Evolutionary conservation across 2,329 filamentous ascomycete genomes (phyloP), one percentile per base, ranked within the genome.

Genomic region (Exophiala lecanii-corni): DNA sequence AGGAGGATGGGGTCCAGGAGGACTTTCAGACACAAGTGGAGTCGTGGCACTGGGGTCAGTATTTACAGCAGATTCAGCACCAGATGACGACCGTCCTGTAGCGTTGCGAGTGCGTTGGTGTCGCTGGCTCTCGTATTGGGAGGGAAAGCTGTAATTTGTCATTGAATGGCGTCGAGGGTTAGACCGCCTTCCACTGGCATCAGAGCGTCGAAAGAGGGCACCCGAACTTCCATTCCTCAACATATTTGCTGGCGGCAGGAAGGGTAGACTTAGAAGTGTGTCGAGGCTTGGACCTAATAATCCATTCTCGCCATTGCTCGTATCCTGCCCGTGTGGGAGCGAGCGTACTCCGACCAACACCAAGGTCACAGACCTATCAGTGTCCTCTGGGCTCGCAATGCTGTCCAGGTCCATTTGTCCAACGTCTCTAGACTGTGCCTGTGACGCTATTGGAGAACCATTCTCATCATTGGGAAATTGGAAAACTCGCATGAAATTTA

Each of bases 401-500:
- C 63, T 64, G 34, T 71, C 68, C 35, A 64, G 41, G 42, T 66
- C 62, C 58, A 67, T 64, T 36, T 61, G 58, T 48, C 66, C 62
- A 19, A 55, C 47, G 28, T 57, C 56, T 32, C 43, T 46, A 28
- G 59, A 52, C 23, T 59, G 56, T 12, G 56, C 34, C 25, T 56
- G 55, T 20, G 55, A 53, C 43, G 57, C 38, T 18, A 56, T 49
- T 3, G 54, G 52, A 13, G 53, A 52, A 13, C 60, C 48, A 38
- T 59, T 53, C 18, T 68, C 65, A 6, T 73, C 69, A 41, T 79
- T 75, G 36, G 77, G 76, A 61, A 84, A 84, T 35, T 81, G 70
- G 60, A 84, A 84, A 62, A 84, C 82, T 43, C 81, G 70, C 61
- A 84, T 75, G 59, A 84, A 83, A 58, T 84, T 84, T 46, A 84